Base-by-base conservation (phyloP, 768 basidiomycete genomes). In the Leucosporidium scottii region DNA sequence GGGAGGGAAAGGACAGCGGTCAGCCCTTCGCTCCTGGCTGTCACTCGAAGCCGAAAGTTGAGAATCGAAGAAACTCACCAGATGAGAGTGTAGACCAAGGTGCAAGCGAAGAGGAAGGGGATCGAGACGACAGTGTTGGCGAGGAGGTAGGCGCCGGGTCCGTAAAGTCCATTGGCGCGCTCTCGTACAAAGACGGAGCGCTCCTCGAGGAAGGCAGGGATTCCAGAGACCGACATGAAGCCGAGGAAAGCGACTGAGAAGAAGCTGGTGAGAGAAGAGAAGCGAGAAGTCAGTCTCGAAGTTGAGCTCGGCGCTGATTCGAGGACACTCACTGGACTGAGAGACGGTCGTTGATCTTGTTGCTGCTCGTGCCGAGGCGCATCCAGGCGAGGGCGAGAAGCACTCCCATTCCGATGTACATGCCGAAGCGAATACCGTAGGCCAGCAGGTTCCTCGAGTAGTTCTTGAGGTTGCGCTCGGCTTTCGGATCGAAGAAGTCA, bases 121-220 rank as follows among this genome's bases (percentile, higher is more conserved):
- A 83, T 76, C 65, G 80, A 82, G 60, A 83, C 81, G 64, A 85
- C 67, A 1, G 84, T 82, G 76, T 84, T 84, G 27, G 84, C 80
- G 7, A 86, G 76, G 9, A 84, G 76, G 78, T 83, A 86, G 0
- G 84, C 81, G 2, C 82, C 79, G 0, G 84, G 81, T 9, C 81
- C 78, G 75, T 85, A 85, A 0, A 86, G 75, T 2, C 85, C 85
- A 69, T 86, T 86, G 53, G 81, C 81, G 6, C 80, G 76, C 76
- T 86, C 85, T 30, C 84, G 82, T 58, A 81, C 78, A 74, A 84
- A 86, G 0, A 85, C 84, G 8, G 82, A 74, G 23, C 84, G 82
- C 74, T 86, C 84, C 48, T 86, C 84, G 27, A 86, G 79, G 75
- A 83, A 85, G 31, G 81, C 74, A 0, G 84, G 85, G 50, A 86